Base-by-base conservation (phyloP, 208 protist genomes). In the Tritrichomonas musculus region DNA sequence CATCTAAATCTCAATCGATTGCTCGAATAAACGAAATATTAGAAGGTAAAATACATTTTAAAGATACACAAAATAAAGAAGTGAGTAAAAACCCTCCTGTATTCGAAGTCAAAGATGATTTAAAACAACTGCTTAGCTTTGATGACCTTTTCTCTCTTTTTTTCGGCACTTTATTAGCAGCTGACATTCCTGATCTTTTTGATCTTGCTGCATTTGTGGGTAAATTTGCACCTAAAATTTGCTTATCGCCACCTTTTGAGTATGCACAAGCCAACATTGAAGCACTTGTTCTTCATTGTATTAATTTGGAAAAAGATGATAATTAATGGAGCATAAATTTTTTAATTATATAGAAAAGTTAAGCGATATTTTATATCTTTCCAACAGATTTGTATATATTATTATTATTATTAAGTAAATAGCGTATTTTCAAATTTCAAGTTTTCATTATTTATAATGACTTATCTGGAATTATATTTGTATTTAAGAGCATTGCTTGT, bases 131-230 rank as follows among this genome's bases (percentile, higher is more conserved):
- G 0, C 17, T 88, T 36, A 57, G 47, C n/a, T 88, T 88, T 27
- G 77, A 88, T 27, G 77, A 88, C 44, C 47, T 88, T 17, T 88
- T 88, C n/a, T 88, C 77, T 0, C 27, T 88, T 0, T 88, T 88
- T 27, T 57, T 88, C 47, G 77, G 77, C 11, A 88, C 47, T n/a
- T 27, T 57, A n/a, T 33, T 88, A 20, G 41, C 77, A 8, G 33
- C 77, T 9, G 77, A 88, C 9, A 25, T 60, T 39, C 77, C 77
- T 41, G 47, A 88, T 36, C 53, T 88, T 39, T 88, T 53, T 17
- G n/a, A 20, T 36, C 17, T 88, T 20, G 47, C 41, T 33, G 41
- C 33, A 44, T 88, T 88, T 57, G 57, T 88, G 14, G 44, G 13
- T 17, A 14, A 27, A 53, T 88, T 33, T 57, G 41, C 77, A 17